Evolutionary conservation across 1,139 yeast genomes (phyloP), one percentile per base, ranked within the genome.

Genomic region (Blastobotrys arbuscula): DNA sequence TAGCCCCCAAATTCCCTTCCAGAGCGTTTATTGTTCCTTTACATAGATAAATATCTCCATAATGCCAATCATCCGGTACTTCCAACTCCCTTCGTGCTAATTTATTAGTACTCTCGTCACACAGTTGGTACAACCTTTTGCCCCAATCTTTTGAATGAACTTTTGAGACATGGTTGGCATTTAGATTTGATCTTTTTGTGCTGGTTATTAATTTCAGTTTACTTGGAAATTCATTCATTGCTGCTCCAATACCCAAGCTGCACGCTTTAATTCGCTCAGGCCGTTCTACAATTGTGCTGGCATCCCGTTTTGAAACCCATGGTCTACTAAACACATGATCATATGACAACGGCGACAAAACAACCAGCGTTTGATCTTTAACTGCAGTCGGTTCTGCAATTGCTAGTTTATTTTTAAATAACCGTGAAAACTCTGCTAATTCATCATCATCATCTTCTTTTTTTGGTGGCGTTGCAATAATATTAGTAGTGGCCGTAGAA

Each of bases 91-190:
- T 77, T 2, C 71, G 66, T n/a, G 66, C 67, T 45, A 85, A 70
- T 61, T 81, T 82, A 0, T 66, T 75, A 45, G 75, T 77, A 26
- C 87, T 79, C 35, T 76, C 79, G 30, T 72, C 64, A 62, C 95
- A 84, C 33, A 85, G 65, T 49, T 78, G 76, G 54, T 77, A 71
- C 34, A 87, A 67, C 53, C 76, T 72, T 38, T 73, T 68, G 2
- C 90, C 88, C 94, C 95, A 87, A 40, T 76, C 73, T 26, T 69
- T 65, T 1, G 95, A 95, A 60, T 87, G 96, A n/a, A 87, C 82
- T 53, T 76, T 77, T 41, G 75, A 57, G 2, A 87, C 94, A 64
- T 85, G 90, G 1, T 78, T 74, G 2, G 57, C 45, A 13, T 76
- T 65, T 15, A 83, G 67, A 2, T 78, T 70, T 0, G 79, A 73